Percentiles rank a stretch among this genome's conserved stretches.
phyloP scores from a whole-genome alignment of 805 yeast genomes.

The Ogataea siamensis region DNA sequence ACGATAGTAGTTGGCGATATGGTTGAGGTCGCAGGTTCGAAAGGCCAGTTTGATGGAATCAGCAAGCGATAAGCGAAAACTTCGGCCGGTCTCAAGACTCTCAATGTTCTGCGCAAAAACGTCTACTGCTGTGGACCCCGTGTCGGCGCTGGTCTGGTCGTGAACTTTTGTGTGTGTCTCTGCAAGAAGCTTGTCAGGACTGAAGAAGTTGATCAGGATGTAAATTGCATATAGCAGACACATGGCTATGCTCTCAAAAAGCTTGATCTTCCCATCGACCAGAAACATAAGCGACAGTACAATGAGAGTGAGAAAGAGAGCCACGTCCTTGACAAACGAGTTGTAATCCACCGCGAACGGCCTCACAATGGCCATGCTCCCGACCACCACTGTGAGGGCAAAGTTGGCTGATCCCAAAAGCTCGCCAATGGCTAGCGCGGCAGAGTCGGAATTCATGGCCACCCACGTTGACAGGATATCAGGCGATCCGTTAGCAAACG shows the following conservation, averaged over 20 bases:
- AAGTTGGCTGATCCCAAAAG: conserved; percentile 54
- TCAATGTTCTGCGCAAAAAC: conserved; percentile 27
- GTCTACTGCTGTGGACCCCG: conserved; percentile 11
- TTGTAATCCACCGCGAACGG: conserved; percentile 49
- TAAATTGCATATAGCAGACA: conserved; percentile 55
- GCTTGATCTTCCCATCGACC: conserved; percentile 51
- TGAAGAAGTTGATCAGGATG: conserved; percentile 41
- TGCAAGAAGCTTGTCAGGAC: conserved; percentile 29
- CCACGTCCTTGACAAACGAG: conserved; percentile 59
- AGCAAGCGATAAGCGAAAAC: conserved; percentile 29
- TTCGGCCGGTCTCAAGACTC: conserved; percentile 28
- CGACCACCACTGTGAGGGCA: conserved; percentile 50
- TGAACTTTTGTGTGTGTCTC: conserved; percentile 1
- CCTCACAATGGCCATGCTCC: conserved; percentile 44
- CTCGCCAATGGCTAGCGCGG: conserved; percentile 52
- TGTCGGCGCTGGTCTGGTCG: conserved; percentile 7
- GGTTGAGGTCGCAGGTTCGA: conserved; percentile 20
- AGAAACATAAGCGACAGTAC: conserved; percentile 50
- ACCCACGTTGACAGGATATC: conserved; percentile 83
- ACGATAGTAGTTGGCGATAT: conserved; percentile 12
- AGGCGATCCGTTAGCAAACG: conserved; percentile 91
- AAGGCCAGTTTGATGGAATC: conserved; percentile 34
- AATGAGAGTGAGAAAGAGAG: conserved; percentile 53
- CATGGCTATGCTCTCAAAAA: conserved; percentile 58
- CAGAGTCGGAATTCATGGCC: conserved; percentile 71